Conservation (phyloP, 1,139 yeast species). For the Pichia sp. region DNA sequence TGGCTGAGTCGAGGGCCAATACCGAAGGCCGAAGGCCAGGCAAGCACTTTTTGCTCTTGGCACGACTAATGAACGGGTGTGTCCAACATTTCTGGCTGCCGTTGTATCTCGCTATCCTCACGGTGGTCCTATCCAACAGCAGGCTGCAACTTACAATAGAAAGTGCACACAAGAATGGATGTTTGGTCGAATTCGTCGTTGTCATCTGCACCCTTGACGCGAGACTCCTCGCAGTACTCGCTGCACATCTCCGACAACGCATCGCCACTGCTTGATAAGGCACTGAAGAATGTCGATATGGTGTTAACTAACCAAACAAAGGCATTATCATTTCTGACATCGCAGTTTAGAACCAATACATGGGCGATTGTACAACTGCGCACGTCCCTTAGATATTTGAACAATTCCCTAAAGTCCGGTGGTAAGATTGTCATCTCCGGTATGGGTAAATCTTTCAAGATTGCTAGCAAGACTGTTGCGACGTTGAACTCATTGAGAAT, state of each 20-base stretch:
- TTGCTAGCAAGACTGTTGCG: conserved; percentile 72
- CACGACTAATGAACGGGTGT: no score
- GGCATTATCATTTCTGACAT: conserved; percentile 36
- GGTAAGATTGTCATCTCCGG: conserved; percentile 76
- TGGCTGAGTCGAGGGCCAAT: no score
- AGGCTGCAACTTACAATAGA: not conserved
- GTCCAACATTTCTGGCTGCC: no score
- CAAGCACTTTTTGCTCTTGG: no score
- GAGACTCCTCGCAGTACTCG: conserved; percentile 18
- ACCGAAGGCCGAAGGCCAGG: no score
- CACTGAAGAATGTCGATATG: conserved; percentile 22
- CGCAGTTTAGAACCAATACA: conserved; percentile 33
- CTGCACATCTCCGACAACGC: conserved; percentile 18
- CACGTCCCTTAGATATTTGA: conserved; percentile 44
- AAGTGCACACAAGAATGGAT: no score
- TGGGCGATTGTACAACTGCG: conserved; percentile 46
- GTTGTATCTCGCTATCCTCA: not conserved
- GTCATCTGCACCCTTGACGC: conserved; percentile 6
- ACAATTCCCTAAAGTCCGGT: conserved; percentile 39
- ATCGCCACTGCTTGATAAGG: conserved; percentile 20
- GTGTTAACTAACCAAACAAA: conserved; percentile 41
- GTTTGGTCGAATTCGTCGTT: not conserved
- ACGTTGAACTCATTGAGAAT: conserved; percentile 76
- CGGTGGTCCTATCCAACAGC: not conserved
- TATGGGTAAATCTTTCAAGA: conserved; percentile 78